A percentile compares a stretch with the other conserved stretches of the same genome.
Evolutionary conservation across 208 protist species (phyloP).

Genomic region (Acanthamoeba lenticulata): DNA sequence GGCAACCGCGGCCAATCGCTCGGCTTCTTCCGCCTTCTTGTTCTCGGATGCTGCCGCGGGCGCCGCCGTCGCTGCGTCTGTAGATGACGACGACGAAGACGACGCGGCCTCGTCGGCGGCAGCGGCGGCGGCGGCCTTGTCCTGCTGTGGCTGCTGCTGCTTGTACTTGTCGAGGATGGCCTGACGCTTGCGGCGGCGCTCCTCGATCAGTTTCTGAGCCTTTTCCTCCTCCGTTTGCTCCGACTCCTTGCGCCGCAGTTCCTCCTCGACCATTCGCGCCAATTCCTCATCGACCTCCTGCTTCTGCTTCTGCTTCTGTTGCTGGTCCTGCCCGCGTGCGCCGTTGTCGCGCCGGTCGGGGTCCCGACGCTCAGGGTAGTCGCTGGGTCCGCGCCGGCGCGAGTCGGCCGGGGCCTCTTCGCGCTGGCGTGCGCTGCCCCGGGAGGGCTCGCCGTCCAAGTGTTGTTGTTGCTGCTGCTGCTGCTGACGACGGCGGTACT

Average conservation of each 20-base stretch:
- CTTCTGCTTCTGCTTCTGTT: too few relatives aligned
- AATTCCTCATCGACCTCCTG: neutral
- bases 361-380: too few relatives aligned
- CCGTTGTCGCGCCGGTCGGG: neutral
- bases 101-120: neutral
- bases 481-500: neutral
- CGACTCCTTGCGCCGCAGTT: neutral
- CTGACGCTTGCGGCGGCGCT: neutral
- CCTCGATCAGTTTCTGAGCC: neutral
- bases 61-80: neutral
- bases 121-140: neutral
- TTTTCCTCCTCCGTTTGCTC: conserved; percentile 17
- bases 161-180: conserved; percentile 40
- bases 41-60: neutral
- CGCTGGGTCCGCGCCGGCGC: too few relatives aligned
- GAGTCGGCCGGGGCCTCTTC: too few relatives aligned
- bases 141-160: too few relatives aligned
- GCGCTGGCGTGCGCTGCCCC: too few relatives aligned
- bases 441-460: too few relatives aligned
- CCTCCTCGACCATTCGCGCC: neutral
- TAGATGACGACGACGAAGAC: neutral
- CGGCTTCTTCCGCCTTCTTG: neutral
- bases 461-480: neutral
- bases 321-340: too few relatives aligned
- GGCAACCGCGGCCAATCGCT: neutral